Evolutionary conservation across 805 yeast genomes (phyloP).

Genomic region (Hanseniaspora guilliermondii): DNA sequence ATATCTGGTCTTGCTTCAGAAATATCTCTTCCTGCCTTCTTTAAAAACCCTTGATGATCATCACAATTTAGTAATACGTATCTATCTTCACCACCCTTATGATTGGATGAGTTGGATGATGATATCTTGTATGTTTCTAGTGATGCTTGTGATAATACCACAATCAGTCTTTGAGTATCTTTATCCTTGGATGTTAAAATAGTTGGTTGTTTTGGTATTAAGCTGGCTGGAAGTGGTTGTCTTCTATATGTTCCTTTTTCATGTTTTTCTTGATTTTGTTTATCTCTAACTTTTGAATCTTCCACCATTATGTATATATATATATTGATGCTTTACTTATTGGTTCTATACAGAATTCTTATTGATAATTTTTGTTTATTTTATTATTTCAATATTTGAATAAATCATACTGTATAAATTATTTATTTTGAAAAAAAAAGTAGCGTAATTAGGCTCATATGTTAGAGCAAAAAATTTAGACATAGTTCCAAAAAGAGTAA

Average conservation of each 20-base stretch:
- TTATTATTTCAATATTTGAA: too few species aligned
- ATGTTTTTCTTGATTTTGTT: slow-evolving; percentile 28
- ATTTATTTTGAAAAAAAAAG: neutral
- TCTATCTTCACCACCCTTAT: slow-evolving; percentile 56
- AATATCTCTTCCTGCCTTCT: slow-evolving; percentile 93
- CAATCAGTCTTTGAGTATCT: slow-evolving; percentile 72
- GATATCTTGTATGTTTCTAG: slow-evolving; percentile 87
- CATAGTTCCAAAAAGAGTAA: slow-evolving; percentile 21
- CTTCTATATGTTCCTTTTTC: slow-evolving; percentile 18
- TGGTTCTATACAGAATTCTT: too few species aligned
- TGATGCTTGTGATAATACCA: slow-evolving; percentile 92
- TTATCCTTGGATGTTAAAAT: slow-evolving; percentile 77
- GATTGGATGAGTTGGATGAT: slow-evolving; percentile 42
- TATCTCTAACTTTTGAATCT: slow-evolving; percentile 38
- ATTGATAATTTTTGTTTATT: too few species aligned
- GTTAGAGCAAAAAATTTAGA: neutral
- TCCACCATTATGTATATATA: slow-evolving; percentile 29
- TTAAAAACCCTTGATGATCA: slow-evolving; percentile 90
- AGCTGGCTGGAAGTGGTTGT: slow-evolving; percentile 45
- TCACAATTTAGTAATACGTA: slow-evolving; percentile 92
- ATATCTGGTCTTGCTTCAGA: slow-evolving; percentile 99
- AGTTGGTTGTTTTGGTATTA: slow-evolving; percentile 79
- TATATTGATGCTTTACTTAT: too few species aligned
- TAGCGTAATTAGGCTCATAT: neutral
- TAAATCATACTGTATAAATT: neutral